Conservation (phyloP, 345 rosid species). For the Arabis hirsuta region DNA sequence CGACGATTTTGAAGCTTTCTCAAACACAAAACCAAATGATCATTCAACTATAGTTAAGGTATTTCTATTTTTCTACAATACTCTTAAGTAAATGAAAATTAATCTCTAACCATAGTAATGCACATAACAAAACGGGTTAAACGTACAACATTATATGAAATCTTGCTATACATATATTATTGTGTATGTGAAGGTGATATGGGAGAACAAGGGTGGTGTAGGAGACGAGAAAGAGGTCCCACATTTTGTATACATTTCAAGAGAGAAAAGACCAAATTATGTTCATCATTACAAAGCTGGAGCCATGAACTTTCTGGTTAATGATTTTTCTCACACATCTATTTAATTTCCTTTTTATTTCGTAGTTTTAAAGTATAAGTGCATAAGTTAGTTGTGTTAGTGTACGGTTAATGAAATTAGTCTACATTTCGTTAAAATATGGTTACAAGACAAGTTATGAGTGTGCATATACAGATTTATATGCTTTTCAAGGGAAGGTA, state of each 20-base stretch:
- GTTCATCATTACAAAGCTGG: conserved; percentile 73
- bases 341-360: too few species aligned
- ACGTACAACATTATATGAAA: neutral
- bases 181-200: conserved; percentile 49
- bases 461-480: neutral
- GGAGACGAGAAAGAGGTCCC: conserved; percentile 54
- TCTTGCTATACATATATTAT: neutral
- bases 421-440: too few species aligned
- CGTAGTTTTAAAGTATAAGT: too few species aligned
- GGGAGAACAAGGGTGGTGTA: conserved; percentile 50
- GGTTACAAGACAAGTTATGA: neutral
- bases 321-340: neutral
- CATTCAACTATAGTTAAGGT: conserved; percentile 71
- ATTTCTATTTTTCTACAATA: conserved; percentile 1
- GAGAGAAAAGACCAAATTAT: conserved; percentile 64
- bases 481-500: neutral
- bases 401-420: too few species aligned
- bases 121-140: neutral
- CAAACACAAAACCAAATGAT: conserved; percentile 44
- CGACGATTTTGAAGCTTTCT: conserved; percentile 52
- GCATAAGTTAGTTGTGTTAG: too few species aligned
- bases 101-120: neutral
- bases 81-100: neutral
- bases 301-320: conserved; percentile 77
- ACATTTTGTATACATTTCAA: conserved; percentile 61